Conservation (phyloP, 352 stramenopile species). For the Chrysophaeum taylorii region DNA sequence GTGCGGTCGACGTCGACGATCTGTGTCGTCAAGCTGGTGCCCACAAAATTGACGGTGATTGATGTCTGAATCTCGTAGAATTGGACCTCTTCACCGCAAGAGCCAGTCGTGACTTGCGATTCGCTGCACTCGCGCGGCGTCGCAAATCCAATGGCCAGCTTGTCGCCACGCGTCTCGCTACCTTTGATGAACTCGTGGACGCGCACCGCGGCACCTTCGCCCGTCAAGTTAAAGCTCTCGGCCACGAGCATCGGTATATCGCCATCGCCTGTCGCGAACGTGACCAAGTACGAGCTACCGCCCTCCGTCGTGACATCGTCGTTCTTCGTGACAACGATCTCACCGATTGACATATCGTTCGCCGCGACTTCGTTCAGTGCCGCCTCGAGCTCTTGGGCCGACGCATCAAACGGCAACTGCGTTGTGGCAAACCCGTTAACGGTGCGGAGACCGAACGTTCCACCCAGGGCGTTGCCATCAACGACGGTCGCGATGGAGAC, state of each 20-base stretch:
- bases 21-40: slow-evolving; percentile 24
- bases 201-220: slow-evolving; percentile 46
- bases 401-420: slow-evolving; percentile 58
- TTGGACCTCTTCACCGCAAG: slow-evolving; percentile 38
- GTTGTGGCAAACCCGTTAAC: slow-evolving; percentile 65
- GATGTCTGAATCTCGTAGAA: slow-evolving; percentile 29
- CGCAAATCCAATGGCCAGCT: slow-evolving; percentile 41
- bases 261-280: slow-evolving; percentile 46
- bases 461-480: slow-evolving; percentile 64
- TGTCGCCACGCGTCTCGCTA: slow-evolving; percentile 35
- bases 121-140: slow-evolving; percentile 43
- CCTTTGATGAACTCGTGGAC: slow-evolving; percentile 72
- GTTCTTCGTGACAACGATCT: slow-evolving; percentile 40
- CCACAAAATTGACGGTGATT: slow-evolving; percentile 30
- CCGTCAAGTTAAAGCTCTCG: slow-evolving; percentile 44
- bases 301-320: slow-evolving; percentile 31
- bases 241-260: slow-evolving; percentile 67
- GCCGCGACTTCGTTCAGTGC: slow-evolving; percentile 37
- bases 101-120: slow-evolving; percentile 35
- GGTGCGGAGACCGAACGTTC: slow-evolving; percentile 62
- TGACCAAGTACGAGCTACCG: slow-evolving; percentile 43
- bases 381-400: slow-evolving; percentile 58
- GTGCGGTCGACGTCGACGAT: slow-evolving; percentile 34
- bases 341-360: slow-evolving; percentile 38
- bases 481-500: slow-evolving; percentile 57